Evolutionary conservation across 345 rosid species (phyloP).

Genomic region (Linum usitatissimum): DNA sequence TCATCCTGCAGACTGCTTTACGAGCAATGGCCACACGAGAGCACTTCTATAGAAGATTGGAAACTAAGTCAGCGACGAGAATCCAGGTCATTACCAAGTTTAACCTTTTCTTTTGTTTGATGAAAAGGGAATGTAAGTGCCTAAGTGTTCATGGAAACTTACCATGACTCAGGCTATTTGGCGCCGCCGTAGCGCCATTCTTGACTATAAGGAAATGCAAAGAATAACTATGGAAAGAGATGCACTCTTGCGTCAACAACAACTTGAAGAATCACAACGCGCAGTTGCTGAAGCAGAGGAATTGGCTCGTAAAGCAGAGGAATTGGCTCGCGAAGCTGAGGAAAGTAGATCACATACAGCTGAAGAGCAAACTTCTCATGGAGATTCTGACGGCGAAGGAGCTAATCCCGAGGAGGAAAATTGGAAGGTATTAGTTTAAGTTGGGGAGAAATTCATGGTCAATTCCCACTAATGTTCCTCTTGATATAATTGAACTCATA

Average conservation of each 20-base stretch:
- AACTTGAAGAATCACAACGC: conserved; percentile 8
- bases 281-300: conserved; percentile 12
- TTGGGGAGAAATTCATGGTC: not conserved
- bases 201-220: conserved; percentile 33
- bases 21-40: conserved; percentile 44
- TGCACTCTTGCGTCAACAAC: conserved; percentile 2
- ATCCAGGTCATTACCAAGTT: conserved; percentile 43
- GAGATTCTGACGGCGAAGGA: conserved; percentile 33
- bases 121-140: not conserved
- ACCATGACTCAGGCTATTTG: conserved; percentile 39
- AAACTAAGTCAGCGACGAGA: conserved; percentile 31
- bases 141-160: conserved; percentile 7
- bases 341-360: conserved; percentile 11
- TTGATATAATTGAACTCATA: not conserved
- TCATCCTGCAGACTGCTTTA: conserved; percentile 49
- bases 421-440: conserved; percentile 37
- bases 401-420: conserved; percentile 41
- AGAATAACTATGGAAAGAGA: conserved; percentile 26
- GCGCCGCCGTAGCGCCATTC: conserved; percentile 43
- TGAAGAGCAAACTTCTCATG: conserved; percentile 23
- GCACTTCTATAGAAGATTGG: conserved; percentile 27
- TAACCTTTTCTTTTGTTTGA: not conserved
- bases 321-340: conserved; percentile 20
- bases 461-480: not conserved
- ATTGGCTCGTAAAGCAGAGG: conserved; percentile 12